Evolutionary conservation across 768 basidiomycete species (phyloP).

Genomic region (Pilatotrama ljubarskyi): DNA sequence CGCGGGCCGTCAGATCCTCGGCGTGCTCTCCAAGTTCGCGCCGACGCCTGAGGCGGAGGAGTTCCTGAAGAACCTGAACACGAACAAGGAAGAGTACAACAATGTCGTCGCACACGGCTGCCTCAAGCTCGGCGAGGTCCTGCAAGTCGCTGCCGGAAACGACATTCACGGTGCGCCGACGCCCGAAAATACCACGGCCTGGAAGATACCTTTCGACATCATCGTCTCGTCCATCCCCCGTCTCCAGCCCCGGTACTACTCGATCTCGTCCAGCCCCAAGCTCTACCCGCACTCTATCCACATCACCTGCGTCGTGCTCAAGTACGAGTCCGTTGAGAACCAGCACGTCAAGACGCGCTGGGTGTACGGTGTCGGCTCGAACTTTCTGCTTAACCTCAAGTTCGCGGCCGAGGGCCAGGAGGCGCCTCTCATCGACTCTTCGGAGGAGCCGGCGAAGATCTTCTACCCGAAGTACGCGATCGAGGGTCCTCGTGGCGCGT

Average conservation of each 20-base stretch:
- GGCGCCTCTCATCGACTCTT: conserved; percentile 26
- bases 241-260: conserved; percentile 96
- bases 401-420: conserved; percentile 63
- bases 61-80: conserved; percentile 72
- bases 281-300: conserved; percentile 87
- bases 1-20: conserved; percentile 92
- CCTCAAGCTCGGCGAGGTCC: conserved; percentile 90
- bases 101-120: conserved; percentile 75
- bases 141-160: conserved; percentile 88
- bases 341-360: conserved; percentile 56
- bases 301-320: conserved; percentile 92
- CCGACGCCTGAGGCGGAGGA: conserved; percentile 77
- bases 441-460: conserved; percentile 40
- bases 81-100: conserved; percentile 86
- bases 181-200: conserved; percentile 74
- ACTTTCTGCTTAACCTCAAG: conserved; percentile 94
- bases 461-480: conserved; percentile 76
- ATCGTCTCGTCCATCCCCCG: conserved; percentile 92
- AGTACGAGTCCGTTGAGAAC: conserved; percentile 72
- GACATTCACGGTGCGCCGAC: conserved; percentile 58
- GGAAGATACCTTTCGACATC: conserved; percentile 96
- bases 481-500: conserved; percentile 86
- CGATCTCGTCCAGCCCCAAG: conserved; percentile 97
- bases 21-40: conserved; percentile 83
- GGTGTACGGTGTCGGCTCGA: conserved; percentile 90